Evolutionary conservation across 2,329 filamentous ascomycete species (phyloP), one percentile per base, ranked within the genome.

Genomic region (Pyrenochaeta sp.): DNA sequence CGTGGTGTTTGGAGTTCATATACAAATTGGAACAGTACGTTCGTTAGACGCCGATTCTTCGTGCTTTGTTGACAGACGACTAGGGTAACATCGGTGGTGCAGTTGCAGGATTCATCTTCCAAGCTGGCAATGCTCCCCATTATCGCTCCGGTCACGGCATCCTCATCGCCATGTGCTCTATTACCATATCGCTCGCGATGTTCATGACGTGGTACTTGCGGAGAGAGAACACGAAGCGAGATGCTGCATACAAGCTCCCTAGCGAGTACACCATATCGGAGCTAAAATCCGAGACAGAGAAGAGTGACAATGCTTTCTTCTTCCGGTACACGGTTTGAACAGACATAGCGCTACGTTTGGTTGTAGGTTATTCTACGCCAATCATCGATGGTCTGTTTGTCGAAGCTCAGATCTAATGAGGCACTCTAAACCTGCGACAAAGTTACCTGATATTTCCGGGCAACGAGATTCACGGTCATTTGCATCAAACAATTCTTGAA

Each of bases 181-280:
- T 45, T 7, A 62, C 54, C 30, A 63, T 61, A 1, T 35, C 15
- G 32, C 12, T 32, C 14, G 45, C 45, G 9, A 48, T 77, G 44
- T 69, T 79, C 60, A 86, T 87, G 84, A 83, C 81, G n/a, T 58
- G 78, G 35, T 85, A 84, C 66, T 77, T 84, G 18, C 77, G 81
- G 45, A 75, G 76, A 39, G 83, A 86, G 76, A 86, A 86, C 59
- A 69, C 74, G 7, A 78, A 83, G 41, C 77, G 84, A 15, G 81
- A 85, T 21, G 35, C 45, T 14, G 21, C 2, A 10, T 48, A 48
- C 31, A 48, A 48, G 20, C 21, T 18, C 20, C 45, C 45, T 2
- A 12, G 7, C 45, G 45, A 48, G 17, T 48, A 48, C 23, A 48
- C 45, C 11, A 51, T 63, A 21, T 66, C 74, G 53, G 75, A 80